Conservation (phyloP, 805 yeast genomes). For the Spathaspora arborariae region DNA sequence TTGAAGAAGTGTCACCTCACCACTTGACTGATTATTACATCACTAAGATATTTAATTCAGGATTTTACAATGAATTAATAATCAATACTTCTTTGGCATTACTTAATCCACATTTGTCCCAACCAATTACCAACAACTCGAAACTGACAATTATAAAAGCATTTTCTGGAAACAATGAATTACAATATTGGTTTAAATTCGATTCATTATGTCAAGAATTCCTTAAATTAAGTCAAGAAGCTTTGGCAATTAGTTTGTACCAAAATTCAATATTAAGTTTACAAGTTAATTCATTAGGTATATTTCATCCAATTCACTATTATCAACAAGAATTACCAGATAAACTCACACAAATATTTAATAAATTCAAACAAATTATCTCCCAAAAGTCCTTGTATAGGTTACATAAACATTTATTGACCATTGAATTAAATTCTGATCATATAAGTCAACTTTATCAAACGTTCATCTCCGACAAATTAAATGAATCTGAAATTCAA, state of each 20-base stretch:
- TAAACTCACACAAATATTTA: slow-evolving; percentile 14
- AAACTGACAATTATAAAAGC: background rate
- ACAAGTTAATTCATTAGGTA: slow-evolving; percentile 32
- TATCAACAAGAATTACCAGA: background rate
- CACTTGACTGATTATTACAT: slow-evolving; percentile 37
- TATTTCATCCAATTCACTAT: slow-evolving; percentile 28
- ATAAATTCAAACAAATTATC: slow-evolving; percentile 18
- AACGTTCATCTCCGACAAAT: slow-evolving; percentile 18
- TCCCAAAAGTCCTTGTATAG: slow-evolving; percentile 29
- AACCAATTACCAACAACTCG: background rate
- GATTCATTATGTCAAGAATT: slow-evolving; percentile 72
- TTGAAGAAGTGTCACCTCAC: slow-evolving; percentile 20
- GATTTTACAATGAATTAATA: slow-evolving; percentile 44
- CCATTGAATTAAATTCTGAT: slow-evolving; percentile 10
- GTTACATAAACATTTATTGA: slow-evolving; percentile 14
- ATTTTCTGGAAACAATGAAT: slow-evolving; percentile 20
- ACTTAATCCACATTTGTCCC: slow-evolving; percentile 3
- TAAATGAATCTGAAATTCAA: slow-evolving; percentile 21
- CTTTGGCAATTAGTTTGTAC: slow-evolving; percentile 40
- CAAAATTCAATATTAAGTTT: slow-evolving; percentile 16
- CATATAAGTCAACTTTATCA: slow-evolving; percentile 22
- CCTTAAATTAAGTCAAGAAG: slow-evolving; percentile 55
- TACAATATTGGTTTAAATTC: slow-evolving; percentile 63
- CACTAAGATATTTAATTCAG: slow-evolving; percentile 46
- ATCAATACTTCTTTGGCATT: slow-evolving; percentile 48